phyloP scores from a whole-genome alignment of 129 eudicot genomes.

The Tanacetum coccineum region DNA sequence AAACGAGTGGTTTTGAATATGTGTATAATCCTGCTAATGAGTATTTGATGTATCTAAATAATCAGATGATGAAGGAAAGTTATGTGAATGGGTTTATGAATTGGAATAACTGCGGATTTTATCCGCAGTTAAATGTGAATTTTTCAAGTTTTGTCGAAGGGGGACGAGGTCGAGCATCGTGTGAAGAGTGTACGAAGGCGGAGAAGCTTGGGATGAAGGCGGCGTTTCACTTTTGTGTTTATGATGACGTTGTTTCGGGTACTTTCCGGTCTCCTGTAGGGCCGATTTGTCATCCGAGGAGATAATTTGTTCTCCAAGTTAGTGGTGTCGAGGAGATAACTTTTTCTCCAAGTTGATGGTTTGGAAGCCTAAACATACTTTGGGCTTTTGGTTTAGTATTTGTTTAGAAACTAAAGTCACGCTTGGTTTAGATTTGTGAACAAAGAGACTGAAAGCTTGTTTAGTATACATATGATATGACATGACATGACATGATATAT shows the following conservation, averaged over 20 bases:
- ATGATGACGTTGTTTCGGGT: slow-evolving; percentile 37
- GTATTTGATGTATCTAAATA: slow-evolving; percentile 21
- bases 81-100: slow-evolving; percentile 9
- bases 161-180: slow-evolving; percentile 11
- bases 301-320: background rate
- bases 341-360: background rate
- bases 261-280: slow-evolving; percentile 48
- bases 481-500: no score
- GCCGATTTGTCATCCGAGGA: slow-evolving; percentile 43
- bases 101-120: background rate
- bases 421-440: background rate
- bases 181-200: slow-evolving; percentile 41
- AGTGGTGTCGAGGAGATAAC: background rate
- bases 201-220: slow-evolving; percentile 29
- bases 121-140: background rate
- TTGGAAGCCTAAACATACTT: background rate
- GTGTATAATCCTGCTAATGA: slow-evolving; percentile 5
- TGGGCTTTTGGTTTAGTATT: background rate
- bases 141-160: slow-evolving; percentile 13
- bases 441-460: background rate
- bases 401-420: background rate
- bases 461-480: background rate
- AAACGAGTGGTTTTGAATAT: slow-evolving; percentile 2
- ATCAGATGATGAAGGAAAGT: no score
- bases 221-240: slow-evolving; percentile 55